Evolutionary conservation across 352 stramenopile species (phyloP), one percentile per base, ranked within the genome.

Genomic region (Phytophthora litchii): DNA sequence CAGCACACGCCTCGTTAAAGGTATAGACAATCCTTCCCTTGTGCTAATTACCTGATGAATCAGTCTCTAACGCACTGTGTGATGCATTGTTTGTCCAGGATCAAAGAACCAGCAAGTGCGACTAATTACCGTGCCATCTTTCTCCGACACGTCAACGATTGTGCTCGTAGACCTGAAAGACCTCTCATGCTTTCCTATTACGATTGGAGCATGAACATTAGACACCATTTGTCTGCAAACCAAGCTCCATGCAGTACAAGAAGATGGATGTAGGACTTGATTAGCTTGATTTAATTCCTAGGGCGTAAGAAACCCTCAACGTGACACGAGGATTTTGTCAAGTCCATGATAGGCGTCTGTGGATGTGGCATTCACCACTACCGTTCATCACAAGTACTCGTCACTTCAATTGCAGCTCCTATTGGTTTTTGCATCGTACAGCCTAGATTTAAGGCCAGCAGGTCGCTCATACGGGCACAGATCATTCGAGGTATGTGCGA

Each of bases 81-180:
- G 14, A 23, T 60, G 27, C 31, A 47, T 65, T 50, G 23, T 43
- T 34, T 14, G 19, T 45, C 32, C 56, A 83, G 64, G 76, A 47
- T 25, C 60, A 23, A 80, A 75, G 23, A 70, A 61, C 14, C 71
- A 84, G 44, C 49, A 59, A 27, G 88, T 88, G 49, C 76, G 89
- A 19, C 53, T 99, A 21, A 68, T 99, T n/a, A 89, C 79, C 21
- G 78, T 98, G 51, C 96, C 96, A 11, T 88, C 76, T 0, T 99
- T 98, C 71, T 72, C 74, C 9, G 67, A 89, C 45, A 97, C 92
- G 17, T 84, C 83, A 44, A 88, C 91, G 21, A 88, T 96, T 32
- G 94, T 98, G 31, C 71, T 98, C 44, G 78, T 98, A 14, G 94
- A 98, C 65, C 67, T 98, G 13, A 84, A 86, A 44, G 78, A 91